Base-by-base conservation (phyloP, 1,139 yeast species). In the Meyerozyma carpophila region DNA sequence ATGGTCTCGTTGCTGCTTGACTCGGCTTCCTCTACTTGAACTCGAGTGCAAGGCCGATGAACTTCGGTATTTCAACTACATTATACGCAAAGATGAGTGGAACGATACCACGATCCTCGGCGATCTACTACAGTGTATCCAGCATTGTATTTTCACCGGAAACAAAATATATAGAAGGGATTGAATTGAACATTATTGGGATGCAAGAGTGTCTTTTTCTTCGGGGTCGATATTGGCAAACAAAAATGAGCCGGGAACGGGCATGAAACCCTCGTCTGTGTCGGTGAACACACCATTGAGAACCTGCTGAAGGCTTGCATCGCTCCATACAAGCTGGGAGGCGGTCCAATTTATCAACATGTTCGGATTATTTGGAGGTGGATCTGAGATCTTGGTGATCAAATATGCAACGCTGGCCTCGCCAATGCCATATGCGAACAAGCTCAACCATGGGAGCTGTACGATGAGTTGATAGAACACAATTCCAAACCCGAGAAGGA, bases 401-500 rank as follows among this genome's bases (percentile, higher is more conserved):
- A 81, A 62, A 50, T 76, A 78, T 0, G 83, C 84, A 28, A 77
- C 66, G 36, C 75, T 69, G 5, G 80, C 69, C 52, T 79, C 77
- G 3, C 82, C 83, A 44, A 78, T 57, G n/a, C 79, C 78, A 50
- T 77, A 77, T n/a, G 70, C 63, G 7, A 79, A 54, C 14, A 77
- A 65, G 0, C 82, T 75, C 2, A 76, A 49, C 49, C 68, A 65
- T 0, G 84, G 81, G 20, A 73, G 58, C 31, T 47, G 43, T 37
- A 66, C 61, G 45, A 78, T 59, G 37, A 77, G 54, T 41, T 67
- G 50, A 49, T 66, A 77, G 57, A 73, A 77, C 39, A 73, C 70
- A n/a, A 77, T 56, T 1, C 82, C 79, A 51, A 79, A 80, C 2
- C 86, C 86, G 50, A 77, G 75, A 38, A 81, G 59, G 16, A 79